A percentile compares a stretch with the other conserved stretches of the same genome.
Conservation (phyloP, 768 basidiomycete genomes). For the Mycena capillaripes region DNA sequence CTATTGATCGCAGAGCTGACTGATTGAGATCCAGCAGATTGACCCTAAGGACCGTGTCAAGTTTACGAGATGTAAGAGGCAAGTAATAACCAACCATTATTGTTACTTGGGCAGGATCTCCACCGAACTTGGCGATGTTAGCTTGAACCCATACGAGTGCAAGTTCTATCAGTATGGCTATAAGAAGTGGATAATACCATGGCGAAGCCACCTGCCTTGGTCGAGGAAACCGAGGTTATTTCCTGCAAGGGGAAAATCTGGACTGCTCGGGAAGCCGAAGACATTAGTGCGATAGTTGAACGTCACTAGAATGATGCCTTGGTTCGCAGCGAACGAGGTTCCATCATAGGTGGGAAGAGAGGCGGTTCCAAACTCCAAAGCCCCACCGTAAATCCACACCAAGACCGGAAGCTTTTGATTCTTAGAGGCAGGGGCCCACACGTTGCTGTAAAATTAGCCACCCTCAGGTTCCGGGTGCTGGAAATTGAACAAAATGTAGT, state of each 20-base stretch:
- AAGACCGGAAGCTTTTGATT: conserved; percentile 1
- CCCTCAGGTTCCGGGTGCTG: neutral
- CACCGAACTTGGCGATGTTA: conserved; percentile 63
- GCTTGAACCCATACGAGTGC: conserved; percentile 55
- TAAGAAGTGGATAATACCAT: neutral
- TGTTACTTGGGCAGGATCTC: conserved; percentile 51
- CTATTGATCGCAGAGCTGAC: conserved; percentile 4
- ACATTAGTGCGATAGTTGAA: conserved; percentile 35
- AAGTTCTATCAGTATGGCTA: conserved; percentile 24
- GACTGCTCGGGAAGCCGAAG: conserved; percentile 30
- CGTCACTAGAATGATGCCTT: conserved; percentile 19
- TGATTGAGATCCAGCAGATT: conserved; percentile 28
- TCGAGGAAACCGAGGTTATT: conserved; percentile 44
- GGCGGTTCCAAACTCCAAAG: conserved; percentile 22
- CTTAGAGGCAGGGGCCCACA: conserved; percentile 11
- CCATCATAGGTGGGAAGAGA: conserved; percentile 27
- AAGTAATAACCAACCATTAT: conserved; percentile 36
- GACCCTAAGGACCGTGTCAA: neutral
- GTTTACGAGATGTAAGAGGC: neutral
- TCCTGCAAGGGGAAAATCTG: conserved; percentile 25
- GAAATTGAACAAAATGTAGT: neutral
- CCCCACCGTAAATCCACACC: conserved; percentile 29
- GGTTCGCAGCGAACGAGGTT: conserved; percentile 19
- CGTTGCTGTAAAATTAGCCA: conserved; percentile 6
- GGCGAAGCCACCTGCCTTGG: conserved; percentile 36